Evolutionary conservation across 2,329 filamentous ascomycete species (phyloP).

Genomic region (Venturia aucupariae): DNA sequence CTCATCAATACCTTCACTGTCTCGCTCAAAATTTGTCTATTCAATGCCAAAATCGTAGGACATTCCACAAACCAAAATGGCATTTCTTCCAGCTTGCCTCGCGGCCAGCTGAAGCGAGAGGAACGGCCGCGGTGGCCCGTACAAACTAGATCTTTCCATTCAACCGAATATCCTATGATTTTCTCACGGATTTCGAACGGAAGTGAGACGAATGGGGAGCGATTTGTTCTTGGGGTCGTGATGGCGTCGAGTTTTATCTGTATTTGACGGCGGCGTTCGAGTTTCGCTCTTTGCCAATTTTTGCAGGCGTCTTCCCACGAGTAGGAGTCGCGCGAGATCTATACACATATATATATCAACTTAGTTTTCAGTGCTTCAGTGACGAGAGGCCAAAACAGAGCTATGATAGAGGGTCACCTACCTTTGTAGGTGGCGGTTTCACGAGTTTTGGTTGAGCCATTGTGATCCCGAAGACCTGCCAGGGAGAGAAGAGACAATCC

Average conservation of each 20-base stretch:
- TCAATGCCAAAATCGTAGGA: background rate
- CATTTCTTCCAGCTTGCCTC: background rate
- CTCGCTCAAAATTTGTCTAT: background rate
- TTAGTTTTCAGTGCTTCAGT: background rate
- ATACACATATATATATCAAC: background rate
- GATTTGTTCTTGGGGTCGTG: background rate
- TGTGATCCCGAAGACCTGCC: background rate
- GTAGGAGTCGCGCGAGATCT: conserved; percentile 2
- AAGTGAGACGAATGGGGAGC: background rate
- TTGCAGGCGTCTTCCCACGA: background rate
- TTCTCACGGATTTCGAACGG: background rate
- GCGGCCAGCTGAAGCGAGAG: background rate
- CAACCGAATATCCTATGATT: background rate
- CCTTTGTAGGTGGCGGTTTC: background rate
- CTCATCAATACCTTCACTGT: background rate
- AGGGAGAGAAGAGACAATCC: background rate
- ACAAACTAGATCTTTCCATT: background rate
- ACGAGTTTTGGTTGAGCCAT: background rate
- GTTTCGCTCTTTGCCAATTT: background rate
- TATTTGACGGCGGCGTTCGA: background rate
- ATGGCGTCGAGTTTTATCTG: background rate
- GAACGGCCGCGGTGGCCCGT: background rate
- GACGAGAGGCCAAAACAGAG: too few relatives aligned
- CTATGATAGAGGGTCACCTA: too few relatives aligned
- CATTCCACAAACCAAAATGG: conserved; percentile 1